Evolutionary conservation across 2,329 filamentous ascomycete species (phyloP).

Genomic region (Amphichorda felina): DNA sequence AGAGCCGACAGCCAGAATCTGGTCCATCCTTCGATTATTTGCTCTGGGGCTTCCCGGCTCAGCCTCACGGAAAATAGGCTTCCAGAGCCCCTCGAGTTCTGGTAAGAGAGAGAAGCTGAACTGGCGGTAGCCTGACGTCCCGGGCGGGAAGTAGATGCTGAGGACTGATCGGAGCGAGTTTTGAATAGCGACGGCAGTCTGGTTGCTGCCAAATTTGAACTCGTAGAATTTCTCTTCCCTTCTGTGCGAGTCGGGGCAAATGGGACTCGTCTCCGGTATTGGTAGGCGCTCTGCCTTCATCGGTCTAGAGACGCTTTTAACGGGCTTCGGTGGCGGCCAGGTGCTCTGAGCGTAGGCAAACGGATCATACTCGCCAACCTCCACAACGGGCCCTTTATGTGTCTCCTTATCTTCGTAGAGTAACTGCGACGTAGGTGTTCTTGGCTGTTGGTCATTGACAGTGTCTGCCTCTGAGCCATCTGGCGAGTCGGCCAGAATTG

Average conservation of each 20-base stretch:
- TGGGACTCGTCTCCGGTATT: constrained; percentile 30
- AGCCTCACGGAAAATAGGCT: constrained; percentile 32
- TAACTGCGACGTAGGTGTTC: constrained; percentile 12
- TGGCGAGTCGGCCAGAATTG: constrained; percentile 9
- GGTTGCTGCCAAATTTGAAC: constrained; percentile 25
- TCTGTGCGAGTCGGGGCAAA: constrained; percentile 14
- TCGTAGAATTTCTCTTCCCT: constrained; percentile 30
- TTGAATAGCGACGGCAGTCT: constrained; percentile 41
- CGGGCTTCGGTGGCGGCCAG: constrained; percentile 7
- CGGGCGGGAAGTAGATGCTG: constrained; percentile 34
- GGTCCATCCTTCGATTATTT: constrained; percentile 32
- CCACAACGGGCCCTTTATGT: constrained; percentile 3
- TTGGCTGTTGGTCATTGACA: constrained; percentile 9
- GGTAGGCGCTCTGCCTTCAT: constrained; percentile 22
- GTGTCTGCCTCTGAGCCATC: constrained; percentile 9
- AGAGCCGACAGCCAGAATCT: constrained; percentile 48
- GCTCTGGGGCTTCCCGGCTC: constrained; percentile 15
- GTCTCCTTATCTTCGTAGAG: not conserved
- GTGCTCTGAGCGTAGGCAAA: constrained; percentile 23
- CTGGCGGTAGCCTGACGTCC: constrained; percentile 32
- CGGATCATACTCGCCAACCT: constrained; percentile 33
- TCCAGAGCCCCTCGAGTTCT: constrained; percentile 39
- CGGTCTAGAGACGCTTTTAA: constrained; percentile 6
- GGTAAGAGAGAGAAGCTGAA: constrained; percentile 34
- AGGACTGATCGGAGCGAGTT: constrained; percentile 44